phyloP scores from a whole-genome alignment of 139 green algal species.

The Chlorella sp. region DNA sequence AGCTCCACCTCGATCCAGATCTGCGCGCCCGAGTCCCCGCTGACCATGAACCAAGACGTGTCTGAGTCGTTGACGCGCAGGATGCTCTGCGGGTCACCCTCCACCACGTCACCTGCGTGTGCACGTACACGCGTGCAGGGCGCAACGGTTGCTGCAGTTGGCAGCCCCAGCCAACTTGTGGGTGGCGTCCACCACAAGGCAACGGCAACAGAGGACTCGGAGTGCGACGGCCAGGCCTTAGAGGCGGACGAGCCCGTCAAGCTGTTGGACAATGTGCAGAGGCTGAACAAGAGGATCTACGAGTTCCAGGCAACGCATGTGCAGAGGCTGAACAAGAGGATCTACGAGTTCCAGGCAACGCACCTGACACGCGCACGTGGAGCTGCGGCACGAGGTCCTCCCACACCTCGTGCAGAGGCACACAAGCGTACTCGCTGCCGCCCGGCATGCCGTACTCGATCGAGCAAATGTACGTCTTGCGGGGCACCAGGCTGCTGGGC shows the following conservation, averaged over 20 bases:
- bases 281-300: no score
- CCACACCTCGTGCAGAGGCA: constrained; percentile 24
- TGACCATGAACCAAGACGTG: constrained; percentile 21
- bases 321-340: no score
- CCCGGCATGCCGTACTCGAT: constrained; percentile 23
- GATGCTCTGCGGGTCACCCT: constrained; percentile 18
- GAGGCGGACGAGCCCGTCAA: no score
- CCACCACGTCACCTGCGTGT: constrained; percentile 18
- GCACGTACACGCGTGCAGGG: no score
- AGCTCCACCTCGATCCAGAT: constrained; percentile 24
- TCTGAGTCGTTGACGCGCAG: constrained; percentile 1
- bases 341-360: no score
- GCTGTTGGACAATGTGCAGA: no score
- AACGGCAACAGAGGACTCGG: no score
- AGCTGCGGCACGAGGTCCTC: constrained; percentile 21
- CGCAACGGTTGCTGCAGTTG: no score
- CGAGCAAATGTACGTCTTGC: constrained; percentile 13
- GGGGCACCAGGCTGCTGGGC: constrained; percentile 1
- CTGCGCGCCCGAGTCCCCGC: constrained; percentile 1
- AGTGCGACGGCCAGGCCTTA: no score
- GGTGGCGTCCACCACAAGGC: no score
- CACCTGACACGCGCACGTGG: constrained; percentile 19
- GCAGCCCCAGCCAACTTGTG: no score
- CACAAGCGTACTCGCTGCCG: constrained; percentile 18
- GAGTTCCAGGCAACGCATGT: no score